Conservation (phyloP, 805 yeast genomes). For the Wickerhamiella kazuoi region DNA sequence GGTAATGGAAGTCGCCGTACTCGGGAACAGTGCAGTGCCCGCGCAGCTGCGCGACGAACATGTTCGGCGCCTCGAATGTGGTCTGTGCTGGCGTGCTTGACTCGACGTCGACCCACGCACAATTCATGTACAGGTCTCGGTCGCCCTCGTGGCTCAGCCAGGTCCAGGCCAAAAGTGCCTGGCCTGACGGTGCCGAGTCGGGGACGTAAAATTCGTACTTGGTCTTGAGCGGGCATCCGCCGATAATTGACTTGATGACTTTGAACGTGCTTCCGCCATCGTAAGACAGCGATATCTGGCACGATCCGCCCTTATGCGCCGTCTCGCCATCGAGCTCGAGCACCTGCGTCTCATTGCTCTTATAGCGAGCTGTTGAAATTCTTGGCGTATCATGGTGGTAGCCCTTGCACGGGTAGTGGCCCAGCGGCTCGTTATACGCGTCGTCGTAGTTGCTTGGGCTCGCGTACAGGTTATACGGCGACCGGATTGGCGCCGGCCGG, state of each 20-base stretch:
- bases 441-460: constrained; percentile 7
- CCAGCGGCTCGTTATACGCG: constrained; percentile 11
- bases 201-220: constrained; percentile 11
- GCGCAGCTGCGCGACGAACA: constrained; percentile 12
- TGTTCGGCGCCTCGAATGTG: constrained; percentile 5
- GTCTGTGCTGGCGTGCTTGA: not conserved
- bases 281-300: constrained; percentile 14
- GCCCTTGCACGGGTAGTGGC: constrained; percentile 13
- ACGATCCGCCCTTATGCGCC: constrained; percentile 13
- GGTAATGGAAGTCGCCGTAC: constrained; percentile 13
- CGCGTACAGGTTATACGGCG: constrained; percentile 9
- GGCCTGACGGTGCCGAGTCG: constrained; percentile 10
- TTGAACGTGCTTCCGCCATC: constrained; percentile 13
- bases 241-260: constrained; percentile 14
- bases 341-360: constrained; percentile 7
- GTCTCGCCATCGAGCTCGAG: constrained; percentile 10
- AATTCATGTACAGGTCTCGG: constrained; percentile 3
- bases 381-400: constrained; percentile 9
- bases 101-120: not conserved
- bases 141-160: constrained; percentile 13
- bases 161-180: constrained; percentile 13
- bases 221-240: constrained; percentile 13
- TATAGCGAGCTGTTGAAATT: constrained; percentile 7
- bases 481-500: constrained; percentile 13
- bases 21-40: constrained; percentile 11